Conservation (phyloP, 176 grass and related monocot species). For the Oryza glaberrima region DNA sequence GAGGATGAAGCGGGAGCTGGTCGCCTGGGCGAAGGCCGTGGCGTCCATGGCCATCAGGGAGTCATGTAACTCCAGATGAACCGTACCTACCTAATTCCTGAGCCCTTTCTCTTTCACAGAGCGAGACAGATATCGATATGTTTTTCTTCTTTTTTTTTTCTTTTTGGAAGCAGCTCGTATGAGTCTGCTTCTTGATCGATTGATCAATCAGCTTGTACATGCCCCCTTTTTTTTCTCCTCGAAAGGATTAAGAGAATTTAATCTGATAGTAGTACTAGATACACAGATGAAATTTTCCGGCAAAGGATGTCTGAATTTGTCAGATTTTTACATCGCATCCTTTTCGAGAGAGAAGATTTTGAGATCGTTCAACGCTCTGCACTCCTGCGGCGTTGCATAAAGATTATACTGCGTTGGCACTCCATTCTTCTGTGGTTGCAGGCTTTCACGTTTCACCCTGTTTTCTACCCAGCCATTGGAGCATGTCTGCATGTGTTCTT, state of each 20-base stretch:
- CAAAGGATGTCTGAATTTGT: neutral
- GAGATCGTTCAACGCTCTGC: neutral
- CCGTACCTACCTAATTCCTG: too few species aligned
- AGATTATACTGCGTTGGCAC: too few species aligned
- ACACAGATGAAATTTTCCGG: neutral
- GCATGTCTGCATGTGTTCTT: too few species aligned
- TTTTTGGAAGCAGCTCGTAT: neutral
- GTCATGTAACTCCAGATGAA: slow-evolving; percentile 31
- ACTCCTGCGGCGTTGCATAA: neutral
- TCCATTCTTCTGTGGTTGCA: too few species aligned
- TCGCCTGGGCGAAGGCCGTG: slow-evolving; percentile 79
- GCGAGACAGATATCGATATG: neutral
- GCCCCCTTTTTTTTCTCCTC: neutral
- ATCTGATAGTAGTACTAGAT: too few species aligned
- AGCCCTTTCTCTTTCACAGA: slow-evolving; percentile 6
- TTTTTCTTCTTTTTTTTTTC: too few species aligned
- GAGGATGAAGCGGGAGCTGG: slow-evolving; percentile 69
- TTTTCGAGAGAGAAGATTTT: neutral
- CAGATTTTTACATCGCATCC: neutral
- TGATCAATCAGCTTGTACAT: slow-evolving; percentile 15
- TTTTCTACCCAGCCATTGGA: too few species aligned
- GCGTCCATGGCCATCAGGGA: slow-evolving; percentile 65
- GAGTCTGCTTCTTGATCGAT: neutral
- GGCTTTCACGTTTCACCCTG: too few species aligned
- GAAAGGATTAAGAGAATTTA: neutral